Evolutionary conservation across 371 early-diverging fungal genomes (phyloP).

Genomic region (Vairimorpha ceranae): DNA sequence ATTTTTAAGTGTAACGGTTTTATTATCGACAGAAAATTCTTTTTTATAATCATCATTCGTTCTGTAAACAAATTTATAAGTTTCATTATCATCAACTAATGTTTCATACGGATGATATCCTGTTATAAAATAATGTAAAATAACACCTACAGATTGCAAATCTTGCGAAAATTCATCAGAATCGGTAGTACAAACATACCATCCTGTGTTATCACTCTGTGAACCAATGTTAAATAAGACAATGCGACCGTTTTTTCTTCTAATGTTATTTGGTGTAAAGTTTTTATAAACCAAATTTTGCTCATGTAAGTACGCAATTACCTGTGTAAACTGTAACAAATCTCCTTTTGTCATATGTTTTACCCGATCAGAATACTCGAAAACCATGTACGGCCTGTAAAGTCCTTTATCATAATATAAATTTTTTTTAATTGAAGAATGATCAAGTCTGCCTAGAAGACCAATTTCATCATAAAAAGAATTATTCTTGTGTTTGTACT

Average conservation of each 20-base stretch:
- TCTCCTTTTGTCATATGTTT: neutral
- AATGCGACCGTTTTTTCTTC: neutral
- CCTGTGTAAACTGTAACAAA: neutral
- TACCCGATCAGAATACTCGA: neutral
- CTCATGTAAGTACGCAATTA: neutral
- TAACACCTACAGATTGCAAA: constrained; percentile 1
- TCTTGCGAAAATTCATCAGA: neutral
- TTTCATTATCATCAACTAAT: neutral
- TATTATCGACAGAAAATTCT: neutral
- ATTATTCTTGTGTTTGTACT: neutral
- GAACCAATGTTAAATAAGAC: neutral
- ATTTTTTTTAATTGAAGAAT: neutral
- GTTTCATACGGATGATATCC: constrained; percentile 20
- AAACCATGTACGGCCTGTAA: neutral
- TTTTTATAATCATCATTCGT: neutral
- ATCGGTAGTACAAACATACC: neutral
- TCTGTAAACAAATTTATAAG: neutral
- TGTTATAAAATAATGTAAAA: constrained; percentile 11
- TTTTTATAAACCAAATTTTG: constrained; percentile 5
- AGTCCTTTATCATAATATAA: neutral
- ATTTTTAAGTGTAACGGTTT: neutral
- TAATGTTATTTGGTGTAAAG: neutral
- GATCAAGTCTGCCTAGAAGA: neutral
- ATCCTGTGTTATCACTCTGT: constrained; percentile 1
- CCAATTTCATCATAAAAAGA: neutral